Conservation (phyloP, 2,329 filamentous ascomycete genomes). For the Clarireedia paspali region DNA sequence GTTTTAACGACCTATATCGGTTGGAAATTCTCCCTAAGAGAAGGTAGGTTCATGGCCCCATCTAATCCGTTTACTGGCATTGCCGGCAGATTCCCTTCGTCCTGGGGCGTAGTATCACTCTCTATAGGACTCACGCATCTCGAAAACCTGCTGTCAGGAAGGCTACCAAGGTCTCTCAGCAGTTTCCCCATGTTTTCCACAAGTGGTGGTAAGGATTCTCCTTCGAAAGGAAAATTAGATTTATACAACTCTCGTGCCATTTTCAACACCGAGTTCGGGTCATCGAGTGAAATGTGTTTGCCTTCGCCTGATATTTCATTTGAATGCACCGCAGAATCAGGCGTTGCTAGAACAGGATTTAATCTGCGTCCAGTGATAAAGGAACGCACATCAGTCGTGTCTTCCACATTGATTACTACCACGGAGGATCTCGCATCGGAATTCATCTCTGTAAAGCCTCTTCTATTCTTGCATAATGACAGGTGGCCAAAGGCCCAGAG, state of each 20-base stretch:
- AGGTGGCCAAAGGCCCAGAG: constrained; percentile 42
- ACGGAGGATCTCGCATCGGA: too few species aligned
- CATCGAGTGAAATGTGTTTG: background rate
- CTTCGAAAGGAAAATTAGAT: constrained; percentile 40
- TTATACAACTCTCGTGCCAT: constrained; percentile 39
- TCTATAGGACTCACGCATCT: constrained; percentile 1
- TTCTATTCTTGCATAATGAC: too few species aligned
- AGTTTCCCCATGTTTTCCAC: constrained; percentile 62
- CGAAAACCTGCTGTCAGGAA: constrained; percentile 31
- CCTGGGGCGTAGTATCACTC: too few species aligned
- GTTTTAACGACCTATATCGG: too few species aligned
- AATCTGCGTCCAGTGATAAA: background rate
- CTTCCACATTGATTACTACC: background rate
- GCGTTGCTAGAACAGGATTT: background rate
- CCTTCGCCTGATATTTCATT: background rate
- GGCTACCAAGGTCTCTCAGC: constrained; percentile 51
- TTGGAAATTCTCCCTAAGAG: too few species aligned
- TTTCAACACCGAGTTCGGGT: background rate
- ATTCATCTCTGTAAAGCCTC: too few species aligned
- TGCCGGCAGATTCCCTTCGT: too few species aligned
- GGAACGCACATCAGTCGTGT: background rate
- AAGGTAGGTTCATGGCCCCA: too few species aligned
- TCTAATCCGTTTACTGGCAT: too few species aligned
- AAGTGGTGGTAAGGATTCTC: constrained; percentile 47
- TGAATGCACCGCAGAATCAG: background rate